phyloP scores from a whole-genome alignment of 177 flowering plant genomes.

The Telopea speciosissima region DNA sequence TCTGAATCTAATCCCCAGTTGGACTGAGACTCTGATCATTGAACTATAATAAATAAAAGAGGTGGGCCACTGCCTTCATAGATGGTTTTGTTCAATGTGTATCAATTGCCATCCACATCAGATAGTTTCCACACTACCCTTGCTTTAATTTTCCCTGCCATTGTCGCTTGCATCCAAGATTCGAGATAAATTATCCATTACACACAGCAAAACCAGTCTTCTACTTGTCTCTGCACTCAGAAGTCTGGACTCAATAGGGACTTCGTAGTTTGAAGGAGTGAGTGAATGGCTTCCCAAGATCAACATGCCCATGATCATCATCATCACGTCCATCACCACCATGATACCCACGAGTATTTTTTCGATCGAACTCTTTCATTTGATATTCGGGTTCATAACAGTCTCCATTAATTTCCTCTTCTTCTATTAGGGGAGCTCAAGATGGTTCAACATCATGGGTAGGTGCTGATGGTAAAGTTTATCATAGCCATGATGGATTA shows the following conservation, averaged over 20 bases:
- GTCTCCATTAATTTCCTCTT: not conserved
- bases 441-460: slow-evolving; percentile 44
- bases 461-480: slow-evolving; percentile 66
- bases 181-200: not conserved
- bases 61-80: too few species aligned
- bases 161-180: not conserved
- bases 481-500: slow-evolving; percentile 89
- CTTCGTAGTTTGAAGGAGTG: not conserved
- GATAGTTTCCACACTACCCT: not conserved
- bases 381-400: not conserved
- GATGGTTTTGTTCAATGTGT: not conserved
- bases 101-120: not conserved
- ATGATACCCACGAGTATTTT: slow-evolving; percentile 19
- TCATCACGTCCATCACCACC: slow-evolving; percentile 26
- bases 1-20: too few species aligned
- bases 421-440: slow-evolving; percentile 19
- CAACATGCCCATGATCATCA: slow-evolving; percentile 19
- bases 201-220: not conserved
- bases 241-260: not conserved
- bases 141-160: not conserved
- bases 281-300: slow-evolving; percentile 30
- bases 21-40: too few species aligned
- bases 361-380: not conserved
- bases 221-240: not conserved
- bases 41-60: too few species aligned